These are phyloP conservation scores for Rosa hybrid DNA, from an alignment of 331 rosid species.

Conservation along the genomic window DNA sequence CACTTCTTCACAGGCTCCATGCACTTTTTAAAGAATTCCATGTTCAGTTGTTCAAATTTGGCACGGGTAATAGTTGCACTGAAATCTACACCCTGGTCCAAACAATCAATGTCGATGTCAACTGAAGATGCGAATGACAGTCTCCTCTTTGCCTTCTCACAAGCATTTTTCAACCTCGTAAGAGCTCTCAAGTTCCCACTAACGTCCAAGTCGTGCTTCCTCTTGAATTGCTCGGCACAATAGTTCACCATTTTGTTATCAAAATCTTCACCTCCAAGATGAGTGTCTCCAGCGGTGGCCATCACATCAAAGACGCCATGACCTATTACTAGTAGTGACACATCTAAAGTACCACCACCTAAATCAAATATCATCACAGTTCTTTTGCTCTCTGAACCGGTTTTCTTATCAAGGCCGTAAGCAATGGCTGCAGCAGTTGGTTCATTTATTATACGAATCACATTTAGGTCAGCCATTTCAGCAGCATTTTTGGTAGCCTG, in stretches of 20 bases:
- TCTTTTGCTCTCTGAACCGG: neutral
- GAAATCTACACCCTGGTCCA: neutral
- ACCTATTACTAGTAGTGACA: no score
- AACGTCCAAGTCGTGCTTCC: neutral
- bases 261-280: no score
- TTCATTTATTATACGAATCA: neutral
- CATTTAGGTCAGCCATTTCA: neutral
- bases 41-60: neutral
- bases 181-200: neutral
- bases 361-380: neutral
- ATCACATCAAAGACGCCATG: no score
- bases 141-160: constrained; percentile 2
- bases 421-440: neutral
- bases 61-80: neutral
- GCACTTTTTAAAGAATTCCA: neutral
- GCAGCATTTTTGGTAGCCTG: neutral
- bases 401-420: neutral
- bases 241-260: no score
- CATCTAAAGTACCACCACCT: neutral
- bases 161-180: neutral
- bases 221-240: neutral
- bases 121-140: neutral
- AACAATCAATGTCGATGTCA: neutral
- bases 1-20: neutral
- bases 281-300: no score